Percentiles rank a stretch among this genome's conserved stretches.
phyloP scores from a whole-genome alignment of 768 basidiomycete species.

The Cyclocybe cylindracea region DNA sequence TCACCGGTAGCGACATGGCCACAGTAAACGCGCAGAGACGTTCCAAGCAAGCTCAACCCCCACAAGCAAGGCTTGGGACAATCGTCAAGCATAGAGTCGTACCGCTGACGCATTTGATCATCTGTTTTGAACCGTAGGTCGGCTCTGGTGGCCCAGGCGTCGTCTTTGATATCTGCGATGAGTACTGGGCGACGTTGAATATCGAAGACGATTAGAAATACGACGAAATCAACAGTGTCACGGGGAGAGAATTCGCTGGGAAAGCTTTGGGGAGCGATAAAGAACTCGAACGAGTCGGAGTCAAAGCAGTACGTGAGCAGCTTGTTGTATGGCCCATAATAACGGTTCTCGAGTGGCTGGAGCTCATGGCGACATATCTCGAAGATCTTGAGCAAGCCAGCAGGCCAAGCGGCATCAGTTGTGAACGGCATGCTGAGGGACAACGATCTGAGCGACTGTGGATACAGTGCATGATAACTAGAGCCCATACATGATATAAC shows the following conservation, averaged over 20 bases:
- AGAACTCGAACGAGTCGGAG: slow-evolving; percentile 12
- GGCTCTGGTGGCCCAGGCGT: slow-evolving; percentile 24
- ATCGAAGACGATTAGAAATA: slow-evolving; percentile 32
- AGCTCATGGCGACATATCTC: too few relatives aligned
- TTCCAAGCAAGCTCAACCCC: slow-evolving; percentile 33
- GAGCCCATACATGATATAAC: too few relatives aligned
- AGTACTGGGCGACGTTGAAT: slow-evolving; percentile 28
- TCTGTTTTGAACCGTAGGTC: slow-evolving; percentile 30
- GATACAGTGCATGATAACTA: too few relatives aligned
- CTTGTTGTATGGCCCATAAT: too few relatives aligned
- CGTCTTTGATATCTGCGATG: slow-evolving; percentile 32
- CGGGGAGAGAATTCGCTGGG: slow-evolving; percentile 16
- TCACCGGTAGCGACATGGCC: slow-evolving; percentile 24
- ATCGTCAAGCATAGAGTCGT: slow-evolving; percentile 25
- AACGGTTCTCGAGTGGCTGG: too few relatives aligned
- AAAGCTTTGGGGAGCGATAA: slow-evolving; percentile 30
- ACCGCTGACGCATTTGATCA: slow-evolving; percentile 28
- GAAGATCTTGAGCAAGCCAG: too few relatives aligned
- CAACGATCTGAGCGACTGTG: too few relatives aligned
- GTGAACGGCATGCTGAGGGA: too few relatives aligned
- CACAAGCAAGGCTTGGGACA: slow-evolving; percentile 29
- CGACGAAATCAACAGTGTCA: slow-evolving; percentile 26
- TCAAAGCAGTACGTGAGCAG: too few relatives aligned
- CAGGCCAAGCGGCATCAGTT: too few relatives aligned
- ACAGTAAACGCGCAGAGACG: slow-evolving; percentile 36